Evolutionary conservation across 768 basidiomycete species (phyloP).

Genomic region (Rhodotorula diobovata): DNA sequence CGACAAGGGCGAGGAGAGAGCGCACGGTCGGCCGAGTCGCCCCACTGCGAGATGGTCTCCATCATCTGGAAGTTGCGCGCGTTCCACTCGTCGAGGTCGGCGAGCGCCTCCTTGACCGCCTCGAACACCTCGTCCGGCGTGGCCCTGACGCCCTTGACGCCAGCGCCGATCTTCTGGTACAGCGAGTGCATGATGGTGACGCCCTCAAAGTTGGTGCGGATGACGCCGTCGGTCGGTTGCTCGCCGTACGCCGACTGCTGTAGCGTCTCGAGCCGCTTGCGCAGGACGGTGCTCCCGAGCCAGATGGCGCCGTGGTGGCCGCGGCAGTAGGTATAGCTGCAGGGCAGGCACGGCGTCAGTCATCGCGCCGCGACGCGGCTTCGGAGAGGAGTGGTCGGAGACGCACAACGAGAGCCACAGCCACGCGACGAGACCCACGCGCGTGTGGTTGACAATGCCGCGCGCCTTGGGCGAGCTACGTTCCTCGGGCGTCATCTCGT

Average conservation of each 20-base stretch:
- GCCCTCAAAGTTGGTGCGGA: conserved; percentile 33
- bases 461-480: conserved; percentile 2
- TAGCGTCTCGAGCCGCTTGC: conserved; percentile 22
- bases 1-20: not conserved
- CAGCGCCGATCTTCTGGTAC: conserved; percentile 25
- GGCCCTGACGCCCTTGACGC: not conserved
- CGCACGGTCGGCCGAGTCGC: conserved; percentile 21
- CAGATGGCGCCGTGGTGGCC: conserved; percentile 14
- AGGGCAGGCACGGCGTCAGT: not conserved
- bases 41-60: conserved; percentile 13
- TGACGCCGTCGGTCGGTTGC: conserved; percentile 12
- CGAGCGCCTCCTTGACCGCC: conserved; percentile 8
- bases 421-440: conserved; percentile 16
- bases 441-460: conserved; percentile 2
- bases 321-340: conserved; percentile 29
- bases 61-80: conserved; percentile 4
- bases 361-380: not conserved
- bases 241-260: not conserved
- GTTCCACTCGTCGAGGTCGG: conserved; percentile 16
- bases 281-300: conserved; percentile 4
- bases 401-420: conserved; percentile 32
- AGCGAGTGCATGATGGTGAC: conserved; percentile 13
- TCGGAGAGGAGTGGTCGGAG: not conserved
- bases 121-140: not conserved
- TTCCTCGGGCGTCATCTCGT: not conserved